These are phyloP conservation scores for Circinella umbellata DNA, from an alignment of 371 early-diverging fungal genomes.

Conservation along the genomic window DNA sequence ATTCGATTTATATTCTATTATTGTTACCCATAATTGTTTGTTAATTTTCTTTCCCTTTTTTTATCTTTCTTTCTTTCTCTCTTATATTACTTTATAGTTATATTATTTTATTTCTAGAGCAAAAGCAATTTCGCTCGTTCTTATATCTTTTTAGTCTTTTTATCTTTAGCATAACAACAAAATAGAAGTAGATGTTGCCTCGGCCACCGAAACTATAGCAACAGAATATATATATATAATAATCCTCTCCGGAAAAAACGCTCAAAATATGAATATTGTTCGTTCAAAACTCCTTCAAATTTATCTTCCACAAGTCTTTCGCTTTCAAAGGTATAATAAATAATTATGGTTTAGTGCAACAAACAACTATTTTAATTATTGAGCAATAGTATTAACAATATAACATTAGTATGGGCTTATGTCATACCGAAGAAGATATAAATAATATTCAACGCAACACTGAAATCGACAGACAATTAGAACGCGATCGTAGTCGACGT, in stretches of 20 bases:
- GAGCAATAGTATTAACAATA: no score
- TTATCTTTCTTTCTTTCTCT: conserved; percentile 16
- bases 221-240: neutral
- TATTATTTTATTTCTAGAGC: neutral
- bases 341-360: no score
- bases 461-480: conserved; percentile 64
- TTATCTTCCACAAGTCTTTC: conserved; percentile 27
- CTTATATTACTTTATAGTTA: neutral
- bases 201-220: conserved; percentile 1
- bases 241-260: no score
- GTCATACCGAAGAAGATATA: conserved; percentile 62
- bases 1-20: no score
- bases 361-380: no score
- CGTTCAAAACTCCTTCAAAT: conserved; percentile 23
- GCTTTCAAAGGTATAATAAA: conserved; percentile 22
- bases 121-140: no score
- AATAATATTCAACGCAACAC: conserved; percentile 49
- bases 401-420: conserved; percentile 54
- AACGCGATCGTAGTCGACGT: conserved; percentile 60
- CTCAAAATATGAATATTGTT: conserved; percentile 19
- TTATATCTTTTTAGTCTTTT: conserved; percentile 2
- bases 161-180: neutral
- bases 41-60: neutral
- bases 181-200: conserved; percentile 3
- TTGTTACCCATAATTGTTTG: no score